Base-by-base conservation (phyloP, 139 green algal species). In the Pleodorina starrii region DNA sequence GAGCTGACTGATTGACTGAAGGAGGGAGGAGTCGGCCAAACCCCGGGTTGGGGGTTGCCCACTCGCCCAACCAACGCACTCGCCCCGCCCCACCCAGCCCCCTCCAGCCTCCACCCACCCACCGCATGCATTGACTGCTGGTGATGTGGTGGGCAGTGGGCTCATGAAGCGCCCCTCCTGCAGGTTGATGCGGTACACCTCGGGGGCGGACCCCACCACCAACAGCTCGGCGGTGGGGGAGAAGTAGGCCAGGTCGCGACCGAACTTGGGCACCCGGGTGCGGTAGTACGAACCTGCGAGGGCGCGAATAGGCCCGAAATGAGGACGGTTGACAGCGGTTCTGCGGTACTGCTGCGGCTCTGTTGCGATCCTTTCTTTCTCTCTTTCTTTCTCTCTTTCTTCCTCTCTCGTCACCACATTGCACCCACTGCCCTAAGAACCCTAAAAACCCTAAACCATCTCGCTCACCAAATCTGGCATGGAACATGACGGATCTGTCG, bases 181-280 rank as follows among this genome's bases (percentile, higher is more conserved):
- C 84, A 99, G 93, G 91, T 96, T 99, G 14, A 99, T 81, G 50
- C 96, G 92, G 91, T 97, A 98, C 51, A 93, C 59, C 90, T 99
- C 97, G 12, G 95, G 88, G 0, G 95, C 90, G 12, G 93, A 97
- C 32, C 94, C 97, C 4, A 89, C 96, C 27, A 99, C 93, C 71
- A 99, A 50, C 46, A 99, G 92, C 90, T 99, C 96, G 23, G 95
- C 96, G 5, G 93, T 91, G 85, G 90, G 92, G 21, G 94, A 90
- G 46, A 90, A 91, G 92, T 99, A 99, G 0, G 95, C 94, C 46
- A 99, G 80, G 89, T 97, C 96, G 5, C 98, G 93, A 40, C 98
- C 98, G 78, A 87, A 91, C 66, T 90, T 91, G 32, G 96, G 96
- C 32, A 97, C 89, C 17, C 98, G 92, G 0, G 91, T 96, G 57